A percentile compares a stretch with the other conserved stretches of the same genome.
These are phyloP conservation scores for Carex arenaria DNA, from an alignment of 202 grass and related monocot species.

Conservation along the genomic window DNA sequence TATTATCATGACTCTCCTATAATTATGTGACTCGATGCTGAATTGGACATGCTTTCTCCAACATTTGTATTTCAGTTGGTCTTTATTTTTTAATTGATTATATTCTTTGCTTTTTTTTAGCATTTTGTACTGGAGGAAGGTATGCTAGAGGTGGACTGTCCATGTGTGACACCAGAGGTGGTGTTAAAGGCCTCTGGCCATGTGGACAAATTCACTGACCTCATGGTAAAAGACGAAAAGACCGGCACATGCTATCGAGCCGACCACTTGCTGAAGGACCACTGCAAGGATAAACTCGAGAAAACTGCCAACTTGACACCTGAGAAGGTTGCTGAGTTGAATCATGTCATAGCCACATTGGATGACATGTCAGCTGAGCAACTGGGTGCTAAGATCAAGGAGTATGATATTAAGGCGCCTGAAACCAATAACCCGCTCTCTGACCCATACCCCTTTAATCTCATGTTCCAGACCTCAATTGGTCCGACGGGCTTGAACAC, in stretches of 20 bases:
- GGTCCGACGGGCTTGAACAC: conserved; percentile 66
- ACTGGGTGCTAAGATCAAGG: conserved; percentile 65
- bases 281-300: conserved; percentile 91
- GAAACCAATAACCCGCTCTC: conserved; percentile 77
- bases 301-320: conserved; percentile 45
- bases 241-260: conserved; percentile 89
- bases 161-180: conserved; percentile 89
- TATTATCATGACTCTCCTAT: background rate
- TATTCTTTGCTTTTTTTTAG: conserved; percentile 31
- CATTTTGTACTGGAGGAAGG: conserved; percentile 95
- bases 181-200: conserved; percentile 95
- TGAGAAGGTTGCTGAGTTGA: conserved; percentile 58
- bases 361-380: conserved; percentile 78
- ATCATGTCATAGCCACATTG: conserved; percentile 64
- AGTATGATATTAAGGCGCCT: conserved; percentile 73
- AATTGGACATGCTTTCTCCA: background rate
- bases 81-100: conserved; percentile 11
- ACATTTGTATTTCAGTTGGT: background rate
- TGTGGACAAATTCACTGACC: conserved; percentile 93
- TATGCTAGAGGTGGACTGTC: conserved; percentile 98
- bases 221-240: conserved; percentile 99
- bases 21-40: background rate
- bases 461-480: conserved; percentile 98
- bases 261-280: conserved; percentile 93
- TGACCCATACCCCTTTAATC: conserved; percentile 86